phyloP scores from a whole-genome alignment of 495 filamentous ascomycete species.

The Bacidia gigantensis region DNA sequence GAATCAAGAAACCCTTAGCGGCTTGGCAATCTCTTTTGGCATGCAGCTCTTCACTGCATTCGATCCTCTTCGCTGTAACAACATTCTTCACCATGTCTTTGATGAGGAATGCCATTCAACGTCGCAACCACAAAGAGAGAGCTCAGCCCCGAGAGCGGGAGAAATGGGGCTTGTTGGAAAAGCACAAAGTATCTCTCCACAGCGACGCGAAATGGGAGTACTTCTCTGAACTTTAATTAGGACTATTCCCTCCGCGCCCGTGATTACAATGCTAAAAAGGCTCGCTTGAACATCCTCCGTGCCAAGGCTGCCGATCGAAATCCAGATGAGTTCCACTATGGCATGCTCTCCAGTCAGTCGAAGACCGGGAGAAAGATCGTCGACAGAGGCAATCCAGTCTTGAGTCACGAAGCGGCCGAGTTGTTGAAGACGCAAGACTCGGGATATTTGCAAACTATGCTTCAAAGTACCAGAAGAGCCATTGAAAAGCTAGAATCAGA shows the following conservation, averaged over 20 bases:
- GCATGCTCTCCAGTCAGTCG: slow-evolving; percentile 62
- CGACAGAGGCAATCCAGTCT: slow-evolving; percentile 34
- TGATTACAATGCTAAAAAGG: slow-evolving; percentile 78
- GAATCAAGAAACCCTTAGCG: neutral
- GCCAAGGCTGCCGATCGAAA: slow-evolving; percentile 78
- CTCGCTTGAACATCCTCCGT: slow-evolving; percentile 59
- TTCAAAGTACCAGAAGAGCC: slow-evolving; percentile 43
- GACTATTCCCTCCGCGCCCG: slow-evolving; percentile 86
- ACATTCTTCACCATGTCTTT: slow-evolving; percentile 49
- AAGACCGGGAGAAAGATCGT: slow-evolving; percentile 46
- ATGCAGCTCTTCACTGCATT: slow-evolving; percentile 2
- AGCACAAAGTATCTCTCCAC: slow-evolving; percentile 51
- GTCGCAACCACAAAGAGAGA: slow-evolving; percentile 71
- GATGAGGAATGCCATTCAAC: slow-evolving; percentile 65
- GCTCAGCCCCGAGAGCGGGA: slow-evolving; percentile 69
- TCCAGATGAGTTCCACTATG: slow-evolving; percentile 92
- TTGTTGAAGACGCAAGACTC: slow-evolving; percentile 93
- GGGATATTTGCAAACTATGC: slow-evolving; percentile 64
- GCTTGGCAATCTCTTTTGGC: neutral
- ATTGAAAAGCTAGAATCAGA: slow-evolving; percentile 45
- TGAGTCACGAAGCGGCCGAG: slow-evolving; percentile 59
- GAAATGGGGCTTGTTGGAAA: slow-evolving; percentile 77
- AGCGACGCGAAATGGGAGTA: neutral
- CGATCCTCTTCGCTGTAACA: neutral
- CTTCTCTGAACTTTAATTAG: slow-evolving; percentile 23